phyloP scores from a whole-genome alignment of 2,329 filamentous ascomycete species.

The Coniella lustricola region DNA sequence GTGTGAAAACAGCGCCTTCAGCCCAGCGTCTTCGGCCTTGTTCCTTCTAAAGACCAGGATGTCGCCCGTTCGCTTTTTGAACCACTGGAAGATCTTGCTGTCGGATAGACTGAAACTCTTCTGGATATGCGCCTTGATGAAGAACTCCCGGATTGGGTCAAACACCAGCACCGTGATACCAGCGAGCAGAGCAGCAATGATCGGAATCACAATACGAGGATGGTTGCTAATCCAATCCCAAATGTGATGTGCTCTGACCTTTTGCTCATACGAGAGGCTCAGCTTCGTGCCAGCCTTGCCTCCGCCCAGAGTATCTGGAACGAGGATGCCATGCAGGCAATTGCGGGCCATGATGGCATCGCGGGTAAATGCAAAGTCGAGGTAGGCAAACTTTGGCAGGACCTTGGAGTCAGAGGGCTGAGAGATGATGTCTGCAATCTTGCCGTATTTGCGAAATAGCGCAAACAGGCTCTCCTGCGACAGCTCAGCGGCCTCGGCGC shows the following conservation, averaged over 20 bases:
- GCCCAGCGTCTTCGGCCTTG: slow-evolving; percentile 57
- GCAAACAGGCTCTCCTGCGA: slow-evolving; percentile 83
- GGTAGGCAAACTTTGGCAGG: slow-evolving; percentile 67
- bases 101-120: slow-evolving; percentile 67
- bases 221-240: slow-evolving; percentile 84
- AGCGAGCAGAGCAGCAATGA: slow-evolving; percentile 72
- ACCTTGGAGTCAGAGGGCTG: slow-evolving; percentile 84
- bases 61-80: slow-evolving; percentile 64
- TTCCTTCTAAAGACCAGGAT: slow-evolving; percentile 53
- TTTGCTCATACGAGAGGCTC: slow-evolving; percentile 76
- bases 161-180: slow-evolving; percentile 82
- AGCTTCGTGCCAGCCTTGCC: slow-evolving; percentile 70
- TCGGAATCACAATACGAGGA: slow-evolving; percentile 79
- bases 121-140: slow-evolving; percentile 82
- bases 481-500: slow-evolving; percentile 66
- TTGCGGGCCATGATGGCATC: slow-evolving; percentile 85
- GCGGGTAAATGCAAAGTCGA: slow-evolving; percentile 68
- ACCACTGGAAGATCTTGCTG: slow-evolving; percentile 70
- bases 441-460: slow-evolving; percentile 83
- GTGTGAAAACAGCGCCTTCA: slow-evolving; percentile 82
- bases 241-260: slow-evolving; percentile 68
- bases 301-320: slow-evolving; percentile 62
- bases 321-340: slow-evolving; percentile 78
- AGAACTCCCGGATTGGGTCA: slow-evolving; percentile 89
- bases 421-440: slow-evolving; percentile 75